Conservation (phyloP, 169 alveolate genomes). For the Plasmodium yoelii region DNA sequence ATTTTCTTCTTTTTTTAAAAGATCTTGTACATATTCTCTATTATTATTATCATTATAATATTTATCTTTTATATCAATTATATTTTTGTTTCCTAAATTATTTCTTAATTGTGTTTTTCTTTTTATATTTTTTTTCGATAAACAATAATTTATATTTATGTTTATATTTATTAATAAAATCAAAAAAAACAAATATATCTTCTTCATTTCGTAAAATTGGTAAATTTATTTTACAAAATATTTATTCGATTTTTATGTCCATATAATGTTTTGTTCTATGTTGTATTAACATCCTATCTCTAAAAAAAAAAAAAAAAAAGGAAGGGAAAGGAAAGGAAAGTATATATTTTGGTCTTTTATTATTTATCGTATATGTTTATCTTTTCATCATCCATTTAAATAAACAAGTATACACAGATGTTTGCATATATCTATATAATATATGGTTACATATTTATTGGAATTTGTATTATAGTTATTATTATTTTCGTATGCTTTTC, state of each 20-base stretch:
- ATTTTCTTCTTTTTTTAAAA: background rate
- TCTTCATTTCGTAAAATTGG: constrained; percentile 35
- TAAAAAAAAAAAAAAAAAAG: background rate
- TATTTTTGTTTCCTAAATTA: background rate
- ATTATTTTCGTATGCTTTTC: too few relatives aligned
- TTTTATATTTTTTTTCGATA: constrained; percentile 5
- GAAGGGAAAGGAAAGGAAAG: background rate
- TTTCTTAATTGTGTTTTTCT: constrained; percentile 1
- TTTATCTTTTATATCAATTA: too few relatives aligned
- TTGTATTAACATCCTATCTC: background rate
- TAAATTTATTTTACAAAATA: background rate
- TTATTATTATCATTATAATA: too few relatives aligned
- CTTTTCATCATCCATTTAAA: too few relatives aligned
- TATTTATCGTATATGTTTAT: too few relatives aligned
- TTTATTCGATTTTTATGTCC: background rate
- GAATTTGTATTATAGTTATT: too few relatives aligned
- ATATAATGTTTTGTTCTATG: background rate
- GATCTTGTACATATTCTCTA: too few relatives aligned
- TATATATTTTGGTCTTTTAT: background rate
- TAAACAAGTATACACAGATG: too few relatives aligned
- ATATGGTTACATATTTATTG: too few relatives aligned
- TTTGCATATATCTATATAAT: too few relatives aligned
- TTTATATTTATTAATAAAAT: constrained; percentile 16
- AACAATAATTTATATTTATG: background rate
- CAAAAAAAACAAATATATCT: constrained; percentile 18